These are phyloP conservation scores for Schoenoplectus triqueter DNA, from an alignment of 202 grass and related monocot genomes.

Conservation along the genomic window DNA sequence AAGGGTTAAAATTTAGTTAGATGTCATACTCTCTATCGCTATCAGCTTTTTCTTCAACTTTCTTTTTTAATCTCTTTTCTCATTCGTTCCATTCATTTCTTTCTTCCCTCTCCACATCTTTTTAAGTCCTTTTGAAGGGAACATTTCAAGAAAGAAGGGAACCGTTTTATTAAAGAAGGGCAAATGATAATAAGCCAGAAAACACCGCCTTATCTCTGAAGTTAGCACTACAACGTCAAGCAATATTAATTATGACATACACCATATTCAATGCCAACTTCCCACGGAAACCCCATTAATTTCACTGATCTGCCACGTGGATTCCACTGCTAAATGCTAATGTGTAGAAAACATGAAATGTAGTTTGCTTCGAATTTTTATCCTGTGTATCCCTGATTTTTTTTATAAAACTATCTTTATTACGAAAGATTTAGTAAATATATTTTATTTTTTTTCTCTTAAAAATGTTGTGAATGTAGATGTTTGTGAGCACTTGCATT, in stretches of 20 bases:
- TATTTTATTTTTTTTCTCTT: too few species aligned
- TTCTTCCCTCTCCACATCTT: neutral
- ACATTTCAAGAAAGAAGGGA: neutral
- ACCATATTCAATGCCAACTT: neutral
- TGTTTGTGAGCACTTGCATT: too few species aligned
- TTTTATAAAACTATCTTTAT: too few species aligned
- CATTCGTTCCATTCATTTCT: neutral
- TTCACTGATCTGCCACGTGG: neutral
- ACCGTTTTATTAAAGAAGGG: neutral
- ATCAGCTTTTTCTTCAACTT: constrained; percentile 11
- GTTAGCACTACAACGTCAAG: neutral
- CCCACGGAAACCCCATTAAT: neutral
- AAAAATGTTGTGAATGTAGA: too few species aligned
- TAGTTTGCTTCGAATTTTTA: neutral
- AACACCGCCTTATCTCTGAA: neutral
- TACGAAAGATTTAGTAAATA: too few species aligned
- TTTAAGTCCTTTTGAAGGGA: neutral
- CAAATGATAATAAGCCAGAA: neutral
- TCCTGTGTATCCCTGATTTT: too few species aligned
- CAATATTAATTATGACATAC: neutral
- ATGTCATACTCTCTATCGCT: constrained; percentile 27
- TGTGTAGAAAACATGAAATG: neutral
- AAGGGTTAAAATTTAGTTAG: constrained; percentile 32
- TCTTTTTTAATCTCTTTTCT: neutral
- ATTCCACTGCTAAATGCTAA: neutral